phyloP scores from a whole-genome alignment of 2,329 filamentous ascomycete species.

The Calonectria montana region DNA sequence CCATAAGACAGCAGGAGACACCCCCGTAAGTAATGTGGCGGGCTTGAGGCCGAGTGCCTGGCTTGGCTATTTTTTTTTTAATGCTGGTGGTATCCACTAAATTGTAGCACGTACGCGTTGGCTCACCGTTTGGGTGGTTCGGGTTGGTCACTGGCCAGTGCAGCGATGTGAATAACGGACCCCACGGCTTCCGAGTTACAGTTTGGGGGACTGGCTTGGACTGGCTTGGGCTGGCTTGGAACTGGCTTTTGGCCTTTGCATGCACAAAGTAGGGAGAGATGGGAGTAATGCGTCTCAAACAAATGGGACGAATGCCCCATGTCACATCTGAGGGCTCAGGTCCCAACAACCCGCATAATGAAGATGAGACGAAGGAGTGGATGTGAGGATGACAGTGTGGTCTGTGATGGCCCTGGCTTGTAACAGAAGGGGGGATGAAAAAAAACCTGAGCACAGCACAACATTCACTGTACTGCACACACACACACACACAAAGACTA shows the following conservation, averaged over 20 bases:
- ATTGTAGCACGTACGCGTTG: slow-evolving; percentile 15
- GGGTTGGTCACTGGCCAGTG: background rate
- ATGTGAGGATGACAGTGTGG: background rate
- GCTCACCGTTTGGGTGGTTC: background rate
- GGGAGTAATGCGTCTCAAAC: background rate
- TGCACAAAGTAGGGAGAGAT: background rate
- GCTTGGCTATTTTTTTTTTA: slow-evolving; percentile 2
- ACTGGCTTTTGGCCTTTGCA: too few relatives aligned
- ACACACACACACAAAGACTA: background rate
- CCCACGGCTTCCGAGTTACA: background rate
- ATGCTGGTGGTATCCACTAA: slow-evolving; percentile 16
- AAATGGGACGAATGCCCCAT: background rate
- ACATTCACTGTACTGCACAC: background rate
- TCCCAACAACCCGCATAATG: background rate
- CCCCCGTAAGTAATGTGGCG: slow-evolving; percentile 1
- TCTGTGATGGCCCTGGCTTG: background rate
- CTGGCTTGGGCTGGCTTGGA: slow-evolving; percentile 1
- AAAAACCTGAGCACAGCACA: background rate
- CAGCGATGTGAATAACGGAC: background rate
- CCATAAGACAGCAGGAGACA: slow-evolving; percentile 12
- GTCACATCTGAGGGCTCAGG: background rate
- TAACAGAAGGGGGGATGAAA: background rate
- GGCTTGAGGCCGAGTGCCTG: slow-evolving; percentile 5
- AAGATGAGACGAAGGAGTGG: slow-evolving; percentile 8
- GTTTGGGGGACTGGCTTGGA: background rate